Base-by-base conservation (phyloP, 225 moss, liverwort and hornwort genomes). In the Thuidium tamariscinum region DNA sequence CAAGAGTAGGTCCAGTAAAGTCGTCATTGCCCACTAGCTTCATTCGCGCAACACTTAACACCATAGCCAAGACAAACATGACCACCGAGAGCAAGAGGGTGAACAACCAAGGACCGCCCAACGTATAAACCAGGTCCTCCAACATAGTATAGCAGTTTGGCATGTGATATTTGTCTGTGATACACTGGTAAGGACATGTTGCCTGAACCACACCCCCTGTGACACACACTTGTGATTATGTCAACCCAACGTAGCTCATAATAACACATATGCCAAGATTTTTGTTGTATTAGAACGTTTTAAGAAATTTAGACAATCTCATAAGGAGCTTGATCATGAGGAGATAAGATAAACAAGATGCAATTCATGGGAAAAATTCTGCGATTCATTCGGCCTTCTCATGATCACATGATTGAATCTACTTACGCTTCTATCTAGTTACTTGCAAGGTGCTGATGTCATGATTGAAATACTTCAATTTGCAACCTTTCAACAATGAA, bases 21-120 rank as follows among this genome's bases (percentile, higher is more conserved):
- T 99, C 98, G 57, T 99, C 98, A 77, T 92, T 96, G 87, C 98
- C 98, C 64, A 97, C 94, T 87, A 99, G 84, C 88, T 99, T 99
- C 94, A 95, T 92, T 76, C 98, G 92, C 25, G 98, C 98, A 51
- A 99, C 97, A 91, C 98, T 99, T 37, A 99, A 91, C 74, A 99
- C 97, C 83, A 99, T 91, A 68, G 98, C 98, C 90, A 99, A 89
- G 59, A 97, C 84, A 66, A 97, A 94, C 92, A 97, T 94, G 41
- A 94, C 93, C 82, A 91, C 93, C 54, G 97, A 95, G 66, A 99
- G 92, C 79, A 95, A 88, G 57, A 97, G 75, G 23, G 98, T 97
- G 80, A 99, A 99, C 86, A 88, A 84, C 97, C 95, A 97, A 23
- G 98, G 98, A 41, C 98, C 98, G 49, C 98, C 98, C 16, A 99